phyloP scores from a whole-genome alignment of 441 rosid genomes.

The Rhodomyrtus psidioides region DNA sequence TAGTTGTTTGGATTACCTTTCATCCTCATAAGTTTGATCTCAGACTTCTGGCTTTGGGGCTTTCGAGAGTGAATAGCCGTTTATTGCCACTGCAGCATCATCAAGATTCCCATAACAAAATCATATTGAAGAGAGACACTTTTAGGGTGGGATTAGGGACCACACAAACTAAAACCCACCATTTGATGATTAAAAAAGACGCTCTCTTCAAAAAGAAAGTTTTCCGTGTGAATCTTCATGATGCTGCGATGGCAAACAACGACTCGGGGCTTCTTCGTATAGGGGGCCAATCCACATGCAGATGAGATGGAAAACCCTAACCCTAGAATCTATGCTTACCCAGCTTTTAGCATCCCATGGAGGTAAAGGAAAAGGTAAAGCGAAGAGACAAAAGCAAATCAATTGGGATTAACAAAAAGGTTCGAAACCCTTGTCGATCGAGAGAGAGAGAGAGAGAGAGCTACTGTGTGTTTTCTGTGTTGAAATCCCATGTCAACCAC shows the following conservation, averaged over 20 bases:
- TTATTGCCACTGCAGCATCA: conserved; percentile 98
- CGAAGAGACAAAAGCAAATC: neutral
- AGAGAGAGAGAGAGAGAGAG: neutral
- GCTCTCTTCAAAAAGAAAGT: neutral
- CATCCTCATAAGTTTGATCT: neutral
- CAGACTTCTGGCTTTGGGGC: neutral
- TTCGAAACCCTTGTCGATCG: neutral
- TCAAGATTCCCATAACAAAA: conserved; percentile 24
- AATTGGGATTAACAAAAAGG: neutral
- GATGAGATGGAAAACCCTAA: neutral
- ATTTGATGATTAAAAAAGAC: neutral
- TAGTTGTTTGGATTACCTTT: neutral
- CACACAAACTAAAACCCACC: neutral
- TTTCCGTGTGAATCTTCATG: neutral
- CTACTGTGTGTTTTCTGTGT: neutral
- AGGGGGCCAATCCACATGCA: neutral
- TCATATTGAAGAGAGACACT: neutral
- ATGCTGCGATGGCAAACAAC: neutral
- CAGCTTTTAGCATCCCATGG: neutral
- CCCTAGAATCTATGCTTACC: neutral
- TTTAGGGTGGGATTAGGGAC: neutral
- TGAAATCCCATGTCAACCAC: neutral
- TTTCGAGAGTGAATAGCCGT: neutral
- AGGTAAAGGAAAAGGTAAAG: neutral
- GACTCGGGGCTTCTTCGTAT: neutral